Conservation (phyloP, 169 alveolate species). For the Plasmodium fragile region DNA sequence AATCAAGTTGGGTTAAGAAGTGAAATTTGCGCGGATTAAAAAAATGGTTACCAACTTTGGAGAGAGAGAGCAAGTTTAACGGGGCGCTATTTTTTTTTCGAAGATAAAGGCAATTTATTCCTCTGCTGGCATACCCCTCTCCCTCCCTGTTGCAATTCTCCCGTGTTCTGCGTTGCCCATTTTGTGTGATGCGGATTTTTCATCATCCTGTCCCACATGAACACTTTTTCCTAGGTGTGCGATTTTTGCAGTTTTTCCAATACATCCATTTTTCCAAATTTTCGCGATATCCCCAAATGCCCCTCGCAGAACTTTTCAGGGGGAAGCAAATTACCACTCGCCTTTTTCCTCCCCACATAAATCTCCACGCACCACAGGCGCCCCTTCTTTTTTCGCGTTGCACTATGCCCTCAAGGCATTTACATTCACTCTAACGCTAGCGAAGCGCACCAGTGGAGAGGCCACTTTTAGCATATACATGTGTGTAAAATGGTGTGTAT, state of each 20-base stretch:
- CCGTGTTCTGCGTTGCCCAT: neutral
- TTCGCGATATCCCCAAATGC: neutral
- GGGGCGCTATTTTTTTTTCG: neutral
- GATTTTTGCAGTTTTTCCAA: neutral
- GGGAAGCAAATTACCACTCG: neutral
- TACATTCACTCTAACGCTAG: neutral
- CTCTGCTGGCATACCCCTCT: neutral
- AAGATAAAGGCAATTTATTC: neutral
- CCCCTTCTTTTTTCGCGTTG: neutral
- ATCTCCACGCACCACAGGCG: neutral
- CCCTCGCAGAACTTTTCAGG: neutral
- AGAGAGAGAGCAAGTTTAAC: neutral
- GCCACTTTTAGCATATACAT: neutral
- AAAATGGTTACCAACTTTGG: neutral
- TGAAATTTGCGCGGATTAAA: neutral
- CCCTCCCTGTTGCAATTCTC: neutral
- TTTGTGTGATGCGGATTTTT: neutral
- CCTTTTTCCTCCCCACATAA: neutral
- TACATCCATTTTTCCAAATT: neutral
- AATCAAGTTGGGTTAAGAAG: neutral
- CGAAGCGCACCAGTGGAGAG: neutral
- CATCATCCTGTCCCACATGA: neutral
- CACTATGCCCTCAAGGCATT: neutral
- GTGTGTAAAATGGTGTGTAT: neutral
- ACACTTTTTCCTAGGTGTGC: neutral